Percentiles rank a stretch among this genome's conserved stretches.
Evolutionary conservation across 148 eudicot genomes (phyloP).

Genomic region (Chenopodium quinoa): DNA sequence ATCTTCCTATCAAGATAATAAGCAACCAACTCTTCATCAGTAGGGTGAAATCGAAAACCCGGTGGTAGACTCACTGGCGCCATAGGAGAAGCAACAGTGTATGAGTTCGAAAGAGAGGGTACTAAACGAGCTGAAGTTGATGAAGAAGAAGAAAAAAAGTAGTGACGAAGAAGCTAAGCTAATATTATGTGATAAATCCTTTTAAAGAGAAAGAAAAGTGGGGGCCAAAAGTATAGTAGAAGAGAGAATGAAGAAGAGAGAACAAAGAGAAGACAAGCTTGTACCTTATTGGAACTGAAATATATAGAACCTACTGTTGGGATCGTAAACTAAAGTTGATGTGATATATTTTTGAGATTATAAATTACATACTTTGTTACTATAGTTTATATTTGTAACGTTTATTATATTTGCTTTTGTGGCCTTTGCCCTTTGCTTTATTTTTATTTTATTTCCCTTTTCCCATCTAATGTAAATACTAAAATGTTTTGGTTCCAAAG

Average conservation of each 20-base stretch:
- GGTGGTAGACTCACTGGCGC: slow-evolving; percentile 47
- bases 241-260: not conserved
- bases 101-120: too few species aligned
- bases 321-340: slow-evolving; percentile 32
- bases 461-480: slow-evolving; percentile 3
- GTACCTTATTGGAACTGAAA: slow-evolving; percentile 22
- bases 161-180: slow-evolving; percentile 13
- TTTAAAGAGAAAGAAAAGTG: slow-evolving; percentile 1
- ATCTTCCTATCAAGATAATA: slow-evolving; percentile 46
- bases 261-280: slow-evolving; percentile 34
- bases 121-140: not conserved
- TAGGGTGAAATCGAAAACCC: slow-evolving; percentile 47
- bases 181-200: not conserved
- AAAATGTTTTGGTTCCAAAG: slow-evolving; percentile 13
- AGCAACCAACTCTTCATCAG: slow-evolving; percentile 42
- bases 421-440: slow-evolving; percentile 19
- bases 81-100: slow-evolving; percentile 1
- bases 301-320: slow-evolving; percentile 35
- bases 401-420: slow-evolving; percentile 15
- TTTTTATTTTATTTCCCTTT: not conserved
- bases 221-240: not conserved
- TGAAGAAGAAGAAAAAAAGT: not conserved
- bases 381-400: not conserved
- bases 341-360: slow-evolving; percentile 1
- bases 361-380: slow-evolving; percentile 10